Base-by-base conservation (phyloP, 164 flowering plant species). In the Akebia trifoliata region DNA sequence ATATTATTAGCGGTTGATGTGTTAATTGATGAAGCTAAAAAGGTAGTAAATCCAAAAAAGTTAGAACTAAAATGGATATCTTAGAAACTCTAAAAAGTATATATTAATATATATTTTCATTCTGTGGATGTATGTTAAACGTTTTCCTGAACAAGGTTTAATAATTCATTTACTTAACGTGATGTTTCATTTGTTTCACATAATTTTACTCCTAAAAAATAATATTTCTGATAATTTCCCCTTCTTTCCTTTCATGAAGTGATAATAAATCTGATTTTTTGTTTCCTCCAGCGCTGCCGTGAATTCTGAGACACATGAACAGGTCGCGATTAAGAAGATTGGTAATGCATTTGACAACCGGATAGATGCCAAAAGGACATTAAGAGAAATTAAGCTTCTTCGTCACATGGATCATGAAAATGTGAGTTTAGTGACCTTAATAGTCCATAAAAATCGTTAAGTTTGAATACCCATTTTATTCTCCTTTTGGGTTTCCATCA, bases 241-340 rank as follows among this genome's bases (percentile, higher is more conserved):
- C 31, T 22, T 14, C 35, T 47, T 37, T 21, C 31, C 2, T 40
- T 51, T 51, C 50, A 4, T 31, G 29, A 39, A 8, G 14, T 28
- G 30, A 38, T 6, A 37, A 28, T 37, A 20, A 29, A 42, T 14
- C 20, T 24, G 28, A 6, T 0, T 9, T 26, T 69, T 67, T 61
- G 15, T 22, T 73, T 55, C 45, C 36, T 56, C n/a, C 73, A 90
- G 97, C 71, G 87, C 97, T 78, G 94, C 90, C 28, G 59, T 83
- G 54, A 86, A 93, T 61, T 74, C 88, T 8, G 96, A 87, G 75
- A 93, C 90, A 1, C 69, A 69, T 21, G 90, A 93, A 71, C 94
- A 86, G 65, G 87, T 93, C 59, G 99, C 99, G 2, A 93, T 93
- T 42, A 93, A 93, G 81, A 93, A 93, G 74, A 77, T 93, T 58